Evolutionary conservation across 2,329 filamentous ascomycete species (phyloP), one percentile per base, ranked within the genome.

Genomic region (Cladosporium sp.): DNA sequence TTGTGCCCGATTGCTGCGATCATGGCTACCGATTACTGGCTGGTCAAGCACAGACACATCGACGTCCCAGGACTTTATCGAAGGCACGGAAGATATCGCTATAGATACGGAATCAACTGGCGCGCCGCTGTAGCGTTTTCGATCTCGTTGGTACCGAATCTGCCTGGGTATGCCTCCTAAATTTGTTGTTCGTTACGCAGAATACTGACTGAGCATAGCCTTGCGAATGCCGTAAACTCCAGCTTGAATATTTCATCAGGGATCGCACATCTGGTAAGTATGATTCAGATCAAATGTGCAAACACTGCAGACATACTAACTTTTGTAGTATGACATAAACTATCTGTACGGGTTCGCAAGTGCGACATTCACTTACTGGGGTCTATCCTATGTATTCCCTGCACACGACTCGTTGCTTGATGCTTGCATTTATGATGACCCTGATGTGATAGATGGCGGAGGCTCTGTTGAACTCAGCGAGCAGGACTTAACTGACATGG

Each of bases 1-100:
- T 77, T 90, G 0, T 87, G 85, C 0, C 87, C 88, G 0, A 87
- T 90, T 66, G 85, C 86, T 0, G 83, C 83, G 0, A 86, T 89
- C 68, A 83, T 88, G 78, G 78, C 83, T 0, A 81, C 81, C 14
- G 87, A 89, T 69, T 89, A 84, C 71, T 89, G 86, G 85, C 71
- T 87, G 52, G 75, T 89, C 8, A 84, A 85, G 62, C 65, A 66
- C 1, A 70, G 75, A 68, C 83, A 78, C 72, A 82, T 84, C 70
- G 82, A 83, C 74, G 81, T 79, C 2, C 81, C 80, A 55, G 86
- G 80, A 57, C 71, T 86, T 14, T 86, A 86, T 69, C 80, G 84
- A 53, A 82, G 80, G 0, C 67, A 78, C 16, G 74, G 80, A 12
- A 81, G 80, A 11, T 86, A 86, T 62, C 76, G 82, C 5, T 89